Conservation (phyloP, 768 basidiomycete genomes). For the Pisolithus microcarpus region DNA sequence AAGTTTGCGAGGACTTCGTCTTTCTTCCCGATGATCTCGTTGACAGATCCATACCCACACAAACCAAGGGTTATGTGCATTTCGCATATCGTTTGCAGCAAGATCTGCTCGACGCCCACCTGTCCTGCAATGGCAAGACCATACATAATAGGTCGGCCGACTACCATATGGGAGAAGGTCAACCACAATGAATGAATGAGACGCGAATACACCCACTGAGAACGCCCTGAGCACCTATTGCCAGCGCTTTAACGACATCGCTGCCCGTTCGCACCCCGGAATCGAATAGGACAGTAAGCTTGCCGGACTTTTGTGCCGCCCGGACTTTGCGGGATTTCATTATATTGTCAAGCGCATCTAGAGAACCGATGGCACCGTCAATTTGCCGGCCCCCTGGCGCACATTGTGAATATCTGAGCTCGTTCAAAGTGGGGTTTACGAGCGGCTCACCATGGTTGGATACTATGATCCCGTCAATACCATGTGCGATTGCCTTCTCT, state of each 20-base stretch:
- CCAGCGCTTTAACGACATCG: conserved; percentile 80
- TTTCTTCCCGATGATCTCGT: conserved; percentile 55
- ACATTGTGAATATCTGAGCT: background rate
- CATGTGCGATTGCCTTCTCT: conserved; percentile 37
- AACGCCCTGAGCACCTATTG: conserved; percentile 79
- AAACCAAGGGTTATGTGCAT: conserved; percentile 59
- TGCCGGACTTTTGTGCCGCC: conserved; percentile 52
- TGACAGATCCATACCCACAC: conserved; percentile 48
- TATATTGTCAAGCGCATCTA: conserved; percentile 66
- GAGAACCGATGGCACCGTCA: conserved; percentile 72
- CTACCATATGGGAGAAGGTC: conserved; percentile 25
- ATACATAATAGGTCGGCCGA: conserved; percentile 71
- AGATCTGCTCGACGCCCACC: conserved; percentile 67
- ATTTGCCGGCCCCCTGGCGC: conserved; percentile 62
- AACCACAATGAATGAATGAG: background rate
- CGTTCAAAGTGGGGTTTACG: background rate
- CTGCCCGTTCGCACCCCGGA: conserved; percentile 79
- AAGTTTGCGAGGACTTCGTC: conserved; percentile 21
- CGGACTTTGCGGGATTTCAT: conserved; percentile 53
- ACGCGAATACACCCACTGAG: conserved; percentile 43
- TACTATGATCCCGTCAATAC: conserved; percentile 41
- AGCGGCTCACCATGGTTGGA: conserved; percentile 32
- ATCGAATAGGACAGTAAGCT: conserved; percentile 57
- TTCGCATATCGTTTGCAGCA: conserved; percentile 62
- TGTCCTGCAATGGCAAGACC: conserved; percentile 66